Percentiles rank a stretch among this genome's conserved stretches.
These are phyloP conservation scores for Aphanomyces invadans DNA, from an alignment of 352 stramenopile genomes.

Conservation along the genomic window DNA sequence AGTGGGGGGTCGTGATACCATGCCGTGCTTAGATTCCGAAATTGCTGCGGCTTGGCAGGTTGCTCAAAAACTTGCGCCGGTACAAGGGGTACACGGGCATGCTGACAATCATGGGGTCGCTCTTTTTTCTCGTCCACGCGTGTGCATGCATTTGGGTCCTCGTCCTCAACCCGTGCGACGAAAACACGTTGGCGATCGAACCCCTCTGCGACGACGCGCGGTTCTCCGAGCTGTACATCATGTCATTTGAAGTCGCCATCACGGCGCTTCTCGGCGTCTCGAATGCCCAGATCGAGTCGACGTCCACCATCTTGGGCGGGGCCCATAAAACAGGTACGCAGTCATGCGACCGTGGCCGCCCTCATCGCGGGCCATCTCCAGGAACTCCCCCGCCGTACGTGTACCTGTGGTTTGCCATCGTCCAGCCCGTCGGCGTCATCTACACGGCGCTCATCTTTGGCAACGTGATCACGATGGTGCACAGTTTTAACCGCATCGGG, in stretches of 20 bases:
- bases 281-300: no score
- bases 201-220: background rate
- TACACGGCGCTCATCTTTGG: background rate
- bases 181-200: background rate
- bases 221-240: no score
- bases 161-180: background rate
- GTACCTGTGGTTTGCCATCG: no score
- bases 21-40: slow-evolving; percentile 30
- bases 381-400: no score
- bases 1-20: slow-evolving; percentile 28
- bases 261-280: no score
- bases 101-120: background rate
- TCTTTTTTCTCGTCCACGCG: background rate
- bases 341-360: no score
- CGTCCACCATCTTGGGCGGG: no score
- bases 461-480: background rate
- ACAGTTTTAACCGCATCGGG: slow-evolving; percentile 7
- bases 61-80: background rate
- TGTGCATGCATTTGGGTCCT: background rate
- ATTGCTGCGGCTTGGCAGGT: slow-evolving; percentile 13
- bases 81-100: background rate
- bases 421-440: background rate
- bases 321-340: no score
- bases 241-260: no score
- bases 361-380: no score